phyloP scores from a whole-genome alignment of 1,139 yeast genomes.

The Diutina mesorugosa region DNA sequence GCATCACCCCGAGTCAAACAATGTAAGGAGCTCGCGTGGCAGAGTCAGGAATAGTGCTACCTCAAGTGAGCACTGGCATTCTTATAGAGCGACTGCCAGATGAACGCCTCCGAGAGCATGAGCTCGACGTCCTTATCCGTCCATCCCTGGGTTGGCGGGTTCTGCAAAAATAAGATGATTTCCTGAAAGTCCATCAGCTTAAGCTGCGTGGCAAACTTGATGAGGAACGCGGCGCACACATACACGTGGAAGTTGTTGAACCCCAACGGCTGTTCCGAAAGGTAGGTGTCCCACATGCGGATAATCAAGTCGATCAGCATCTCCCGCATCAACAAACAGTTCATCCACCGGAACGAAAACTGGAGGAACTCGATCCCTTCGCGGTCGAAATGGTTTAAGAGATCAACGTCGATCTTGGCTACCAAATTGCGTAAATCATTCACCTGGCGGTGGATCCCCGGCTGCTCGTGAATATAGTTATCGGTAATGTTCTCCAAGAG shows the following conservation, averaged over 20 bases:
- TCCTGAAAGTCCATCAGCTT: conserved; percentile 91
- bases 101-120: conserved; percentile 86
- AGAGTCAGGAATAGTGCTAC: neutral
- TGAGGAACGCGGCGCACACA: conserved; percentile 95
- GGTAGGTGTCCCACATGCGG: conserved; percentile 97
- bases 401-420: conserved; percentile 61
- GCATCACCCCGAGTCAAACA: neutral
- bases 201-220: conserved; percentile 70
- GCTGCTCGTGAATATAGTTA: conserved; percentile 94
- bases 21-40: neutral
- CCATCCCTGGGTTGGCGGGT: conserved; percentile 82
- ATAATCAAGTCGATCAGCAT: conserved; percentile 64
- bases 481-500: conserved; percentile 90
- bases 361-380: conserved; percentile 90
- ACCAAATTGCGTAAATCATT: conserved; percentile 67
- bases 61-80: conserved; percentile 72
- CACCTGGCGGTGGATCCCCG: conserved; percentile 90
- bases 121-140: conserved; percentile 81
- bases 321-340: conserved; percentile 92
- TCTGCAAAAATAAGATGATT: conserved; percentile 78
- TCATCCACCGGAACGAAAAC: conserved; percentile 97
- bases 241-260: conserved; percentile 90
- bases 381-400: conserved; percentile 59
- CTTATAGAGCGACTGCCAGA: conserved; percentile 89
- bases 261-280: conserved; percentile 80